Evolutionary conservation across 345 rosid genomes (phyloP).

Genomic region (Eucalyptus shirleyi): DNA sequence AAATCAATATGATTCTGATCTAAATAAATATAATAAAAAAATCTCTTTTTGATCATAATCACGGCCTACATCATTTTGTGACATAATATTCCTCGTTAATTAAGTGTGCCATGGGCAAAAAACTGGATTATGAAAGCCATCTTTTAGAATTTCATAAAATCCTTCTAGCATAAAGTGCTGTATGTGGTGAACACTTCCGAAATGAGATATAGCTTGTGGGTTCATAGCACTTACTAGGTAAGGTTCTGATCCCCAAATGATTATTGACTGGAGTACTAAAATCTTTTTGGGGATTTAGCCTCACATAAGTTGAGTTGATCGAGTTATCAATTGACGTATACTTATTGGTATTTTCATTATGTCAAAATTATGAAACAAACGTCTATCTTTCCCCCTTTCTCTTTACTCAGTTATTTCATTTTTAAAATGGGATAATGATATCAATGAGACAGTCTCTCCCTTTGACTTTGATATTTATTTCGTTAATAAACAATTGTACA

Average conservation of each 20-base stretch:
- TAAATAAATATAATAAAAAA: neutral
- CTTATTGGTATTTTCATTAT: neutral
- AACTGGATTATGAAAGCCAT: neutral
- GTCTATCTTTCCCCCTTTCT: neutral
- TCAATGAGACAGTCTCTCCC: neutral
- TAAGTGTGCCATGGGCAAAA: neutral
- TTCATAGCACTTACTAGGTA: neutral
- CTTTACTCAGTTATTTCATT: neutral
- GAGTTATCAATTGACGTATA: neutral
- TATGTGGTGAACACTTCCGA: neutral
- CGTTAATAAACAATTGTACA: neutral
- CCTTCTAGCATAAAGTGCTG: neutral
- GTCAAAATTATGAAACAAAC: neutral
- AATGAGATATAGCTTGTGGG: neutral
- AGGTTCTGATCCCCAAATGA: neutral
- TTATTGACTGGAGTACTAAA: neutral
- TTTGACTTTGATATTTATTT: neutral
- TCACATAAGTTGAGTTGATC: neutral
- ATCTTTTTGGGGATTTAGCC: neutral
- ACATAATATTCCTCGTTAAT: neutral
- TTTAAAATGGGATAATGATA: neutral
- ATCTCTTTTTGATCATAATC: neutral
- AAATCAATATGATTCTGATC: neutral
- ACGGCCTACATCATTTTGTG: neutral
- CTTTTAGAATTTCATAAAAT: neutral